Percentiles rank a stretch among this genome's conserved stretches.
phyloP scores from a whole-genome alignment of 1,284 basidiomycete species.

The Tilletiopsis washingtonensis region DNA sequence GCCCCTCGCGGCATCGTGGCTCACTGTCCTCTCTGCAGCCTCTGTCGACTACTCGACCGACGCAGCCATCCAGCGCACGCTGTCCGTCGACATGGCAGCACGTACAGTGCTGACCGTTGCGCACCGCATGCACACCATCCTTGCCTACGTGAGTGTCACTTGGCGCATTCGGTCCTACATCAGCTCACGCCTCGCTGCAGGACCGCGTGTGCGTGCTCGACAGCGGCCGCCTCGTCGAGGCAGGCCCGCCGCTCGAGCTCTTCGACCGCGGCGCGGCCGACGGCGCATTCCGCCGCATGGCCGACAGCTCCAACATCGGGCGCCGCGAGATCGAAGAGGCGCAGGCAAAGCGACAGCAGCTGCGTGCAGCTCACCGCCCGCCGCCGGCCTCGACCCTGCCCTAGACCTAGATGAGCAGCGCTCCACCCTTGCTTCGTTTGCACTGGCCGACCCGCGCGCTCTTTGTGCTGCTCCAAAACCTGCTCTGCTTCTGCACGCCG shows the following conservation, averaged over 20 bases:
- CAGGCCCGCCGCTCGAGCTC: neutral
- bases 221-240: neutral
- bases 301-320: neutral
- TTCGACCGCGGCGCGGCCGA: neutral
- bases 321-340: neutral
- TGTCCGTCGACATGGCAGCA: slow-evolving; percentile 23
- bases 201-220: neutral
- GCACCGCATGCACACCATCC: slow-evolving; percentile 14
- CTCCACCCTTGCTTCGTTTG: too few species aligned
- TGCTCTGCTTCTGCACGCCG: too few species aligned
- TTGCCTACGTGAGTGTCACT: too few species aligned
- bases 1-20: neutral
- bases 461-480: too few species aligned
- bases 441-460: too few species aligned
- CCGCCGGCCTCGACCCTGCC: too few species aligned
- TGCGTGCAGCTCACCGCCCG: too few species aligned
- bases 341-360: neutral
- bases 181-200: too few species aligned
- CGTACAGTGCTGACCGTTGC: slow-evolving; percentile 13
- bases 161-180: too few species aligned
- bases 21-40: too few species aligned
- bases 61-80: slow-evolving; percentile 11
- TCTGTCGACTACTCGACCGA: slow-evolving; percentile 42
- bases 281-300: neutral
- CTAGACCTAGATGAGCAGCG: too few species aligned